Conservation (phyloP, 495 filamentous ascomycete species). For the Talaromyces nanjingensis region DNA sequence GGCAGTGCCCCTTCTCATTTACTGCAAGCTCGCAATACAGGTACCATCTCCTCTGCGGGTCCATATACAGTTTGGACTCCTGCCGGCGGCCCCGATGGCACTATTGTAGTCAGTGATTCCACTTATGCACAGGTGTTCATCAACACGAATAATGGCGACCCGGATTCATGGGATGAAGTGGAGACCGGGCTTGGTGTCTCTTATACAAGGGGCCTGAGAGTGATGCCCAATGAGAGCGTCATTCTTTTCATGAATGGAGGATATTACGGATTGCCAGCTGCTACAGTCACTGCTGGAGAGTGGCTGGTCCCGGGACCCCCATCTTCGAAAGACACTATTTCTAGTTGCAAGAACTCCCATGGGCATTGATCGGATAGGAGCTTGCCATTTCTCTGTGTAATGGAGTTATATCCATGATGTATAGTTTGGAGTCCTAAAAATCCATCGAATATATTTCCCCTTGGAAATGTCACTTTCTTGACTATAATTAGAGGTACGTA, state of each 20-base stretch:
- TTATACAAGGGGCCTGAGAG: conserved; percentile 2
- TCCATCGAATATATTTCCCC: no score
- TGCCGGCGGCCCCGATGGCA: not conserved
- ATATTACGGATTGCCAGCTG: not conserved
- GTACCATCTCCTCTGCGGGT: not conserved
- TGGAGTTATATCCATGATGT: no score
- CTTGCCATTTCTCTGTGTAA: no score
- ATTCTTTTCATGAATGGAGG: not conserved
- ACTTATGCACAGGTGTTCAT: not conserved
- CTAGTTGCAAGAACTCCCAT: not conserved
- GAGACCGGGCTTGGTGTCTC: not conserved
- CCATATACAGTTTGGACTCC: conserved; percentile 6
- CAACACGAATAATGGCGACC: conserved; percentile 2
- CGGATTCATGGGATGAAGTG: not conserved
- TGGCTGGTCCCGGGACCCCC: not conserved
- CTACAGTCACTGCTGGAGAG: conserved; percentile 1
- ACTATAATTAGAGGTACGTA: no score
- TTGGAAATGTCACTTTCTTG: no score
- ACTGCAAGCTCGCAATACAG: conserved; percentile 13
- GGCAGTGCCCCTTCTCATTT: conserved; percentile 23
- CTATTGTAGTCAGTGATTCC: conserved; percentile 2
- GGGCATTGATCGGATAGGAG: not conserved
- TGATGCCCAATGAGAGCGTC: conserved; percentile 1
- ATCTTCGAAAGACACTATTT: not conserved
- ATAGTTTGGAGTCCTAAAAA: no score